These are phyloP conservation scores for Schizosaccharomyces osmophilus DNA, from an alignment of 805 yeast species.

Conservation along the genomic window DNA sequence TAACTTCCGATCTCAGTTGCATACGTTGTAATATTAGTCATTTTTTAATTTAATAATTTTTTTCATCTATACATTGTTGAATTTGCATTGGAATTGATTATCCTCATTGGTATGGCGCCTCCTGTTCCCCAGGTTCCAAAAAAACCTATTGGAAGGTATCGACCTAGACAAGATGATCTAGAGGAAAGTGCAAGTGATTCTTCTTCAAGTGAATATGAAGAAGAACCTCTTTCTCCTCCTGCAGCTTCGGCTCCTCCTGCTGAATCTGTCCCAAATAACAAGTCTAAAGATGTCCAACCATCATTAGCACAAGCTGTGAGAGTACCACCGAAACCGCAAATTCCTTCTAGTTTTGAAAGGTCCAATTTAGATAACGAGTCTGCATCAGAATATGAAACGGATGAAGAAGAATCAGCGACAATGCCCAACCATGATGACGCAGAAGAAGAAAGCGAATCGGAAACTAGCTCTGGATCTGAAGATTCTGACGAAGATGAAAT, in stretches of 20 bases:
- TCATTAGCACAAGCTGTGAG: neutral
- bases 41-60: neutral
- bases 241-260: neutral
- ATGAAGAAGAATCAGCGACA: neutral
- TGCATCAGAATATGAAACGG: neutral
- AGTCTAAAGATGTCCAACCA: neutral
- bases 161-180: neutral
- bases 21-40: neutral
- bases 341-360: neutral
- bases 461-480: neutral
- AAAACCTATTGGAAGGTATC: neutral
- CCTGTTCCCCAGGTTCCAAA: neutral
- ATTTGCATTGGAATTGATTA: too few species aligned
- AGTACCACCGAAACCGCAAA: neutral
- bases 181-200: neutral
- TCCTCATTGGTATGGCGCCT: too few species aligned
- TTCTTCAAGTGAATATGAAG: slow-evolving; percentile 2
- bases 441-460: neutral
- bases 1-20: neutral
- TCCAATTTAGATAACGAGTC: neutral
- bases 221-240: neutral
- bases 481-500: neutral
- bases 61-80: too few species aligned
- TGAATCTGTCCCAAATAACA: neutral
- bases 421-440: neutral